These are phyloP conservation scores for Colletotrichum kahawae DNA, from an alignment of 2,329 filamentous ascomycete species.

Conservation along the genomic window DNA sequence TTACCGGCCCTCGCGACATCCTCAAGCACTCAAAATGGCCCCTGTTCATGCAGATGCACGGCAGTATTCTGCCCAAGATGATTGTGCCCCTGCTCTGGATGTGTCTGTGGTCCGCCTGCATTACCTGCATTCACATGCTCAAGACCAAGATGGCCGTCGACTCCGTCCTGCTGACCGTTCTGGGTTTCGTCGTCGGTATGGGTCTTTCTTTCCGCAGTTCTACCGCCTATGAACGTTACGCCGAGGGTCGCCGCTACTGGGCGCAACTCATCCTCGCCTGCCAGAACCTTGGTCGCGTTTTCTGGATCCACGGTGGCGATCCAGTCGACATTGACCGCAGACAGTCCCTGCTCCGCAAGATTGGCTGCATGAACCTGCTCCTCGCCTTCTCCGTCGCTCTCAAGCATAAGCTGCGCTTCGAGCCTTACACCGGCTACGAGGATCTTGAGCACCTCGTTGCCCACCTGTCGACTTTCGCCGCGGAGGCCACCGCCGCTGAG, in stretches of 20 bases:
- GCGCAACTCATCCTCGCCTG: slow-evolving; percentile 64
- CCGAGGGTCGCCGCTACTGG: slow-evolving; percentile 69
- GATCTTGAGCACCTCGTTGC: slow-evolving; percentile 73
- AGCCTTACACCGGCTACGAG: slow-evolving; percentile 78
- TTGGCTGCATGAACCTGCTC: slow-evolving; percentile 78
- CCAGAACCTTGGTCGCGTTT: slow-evolving; percentile 74
- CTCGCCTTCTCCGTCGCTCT: slow-evolving; percentile 78
- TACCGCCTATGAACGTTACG: slow-evolving; percentile 77
- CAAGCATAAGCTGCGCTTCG: slow-evolving; percentile 84
- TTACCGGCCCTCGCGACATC: slow-evolving; percentile 71
- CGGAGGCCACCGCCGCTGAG: slow-evolving; percentile 48
- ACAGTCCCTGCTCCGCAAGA: slow-evolving; percentile 71
- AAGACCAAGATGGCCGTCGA: slow-evolving; percentile 41
- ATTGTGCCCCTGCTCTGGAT: slow-evolving; percentile 71
- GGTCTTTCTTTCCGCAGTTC: slow-evolving; percentile 79
- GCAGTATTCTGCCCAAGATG: slow-evolving; percentile 76
- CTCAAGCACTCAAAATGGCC: slow-evolving; percentile 79
- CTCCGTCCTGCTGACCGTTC: slow-evolving; percentile 72
- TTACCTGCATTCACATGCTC: slow-evolving; percentile 61
- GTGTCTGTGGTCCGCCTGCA: slow-evolving; percentile 67
- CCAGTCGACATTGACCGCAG: slow-evolving; percentile 57
- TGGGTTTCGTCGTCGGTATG: slow-evolving; percentile 82
- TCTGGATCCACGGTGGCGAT: slow-evolving; percentile 81
- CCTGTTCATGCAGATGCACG: slow-evolving; percentile 76
- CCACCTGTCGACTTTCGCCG: slow-evolving; percentile 79